A percentile compares a stretch with the other conserved stretches of the same genome.
These are phyloP conservation scores for Citeromyces matritensis DNA, from an alignment of 805 yeast genomes.

Conservation along the genomic window DNA sequence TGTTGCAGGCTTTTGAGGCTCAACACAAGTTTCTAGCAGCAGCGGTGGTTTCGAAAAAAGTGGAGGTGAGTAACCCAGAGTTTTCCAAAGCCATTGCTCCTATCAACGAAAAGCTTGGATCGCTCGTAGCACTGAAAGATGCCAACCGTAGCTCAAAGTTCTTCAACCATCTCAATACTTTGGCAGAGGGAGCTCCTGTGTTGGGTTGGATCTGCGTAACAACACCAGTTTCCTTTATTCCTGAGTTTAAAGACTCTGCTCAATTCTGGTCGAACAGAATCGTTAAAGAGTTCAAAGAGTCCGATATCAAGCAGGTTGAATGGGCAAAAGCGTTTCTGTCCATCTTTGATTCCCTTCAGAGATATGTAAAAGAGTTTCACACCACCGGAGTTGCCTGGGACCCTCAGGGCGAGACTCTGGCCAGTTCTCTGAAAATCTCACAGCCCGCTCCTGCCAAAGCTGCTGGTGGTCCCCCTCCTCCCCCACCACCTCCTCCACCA, in stretches of 20 bases:
- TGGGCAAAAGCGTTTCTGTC: constrained; percentile 65
- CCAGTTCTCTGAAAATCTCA: constrained; percentile 22
- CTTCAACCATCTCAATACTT: constrained; percentile 62
- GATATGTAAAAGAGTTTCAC: constrained; percentile 64
- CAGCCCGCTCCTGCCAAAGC: constrained; percentile 19
- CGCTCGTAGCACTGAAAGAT: constrained; percentile 56
- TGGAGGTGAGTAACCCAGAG: constrained; percentile 37
- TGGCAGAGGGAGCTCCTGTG: constrained; percentile 82
- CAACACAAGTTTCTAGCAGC: constrained; percentile 47
- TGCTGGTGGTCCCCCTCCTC: constrained; percentile 46
- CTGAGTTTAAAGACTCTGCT: constrained; percentile 81
- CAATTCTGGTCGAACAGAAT: constrained; percentile 92
- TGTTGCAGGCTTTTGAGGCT: constrained; percentile 37
- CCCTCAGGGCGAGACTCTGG: constrained; percentile 40
- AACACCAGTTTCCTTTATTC: constrained; percentile 61
- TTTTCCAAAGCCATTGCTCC: constrained; percentile 52
- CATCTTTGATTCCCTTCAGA: constrained; percentile 55
- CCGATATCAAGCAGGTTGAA: constrained; percentile 50
- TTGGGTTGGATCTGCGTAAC: constrained; percentile 79
- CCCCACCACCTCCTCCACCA: constrained; percentile 86
- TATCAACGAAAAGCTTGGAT: constrained; percentile 41
- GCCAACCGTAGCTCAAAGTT: constrained; percentile 51
- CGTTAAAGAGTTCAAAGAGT: constrained; percentile 67
- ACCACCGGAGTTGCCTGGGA: constrained; percentile 81
- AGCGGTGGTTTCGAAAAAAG: constrained; percentile 48